Conservation (phyloP, 2,329 filamentous ascomycete genomes). For the Aspergillus sp. region DNA sequence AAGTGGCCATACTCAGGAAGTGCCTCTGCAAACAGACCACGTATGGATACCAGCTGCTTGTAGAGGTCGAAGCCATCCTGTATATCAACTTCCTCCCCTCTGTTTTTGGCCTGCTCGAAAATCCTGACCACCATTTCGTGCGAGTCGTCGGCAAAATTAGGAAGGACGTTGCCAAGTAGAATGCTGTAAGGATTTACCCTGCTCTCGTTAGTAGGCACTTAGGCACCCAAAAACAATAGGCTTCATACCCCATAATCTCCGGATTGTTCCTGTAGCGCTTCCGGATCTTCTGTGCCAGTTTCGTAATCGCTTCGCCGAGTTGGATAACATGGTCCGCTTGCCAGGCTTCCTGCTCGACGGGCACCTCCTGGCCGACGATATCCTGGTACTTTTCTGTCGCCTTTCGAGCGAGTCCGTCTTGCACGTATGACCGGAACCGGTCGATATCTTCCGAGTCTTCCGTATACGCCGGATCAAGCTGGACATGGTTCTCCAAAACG, state of each 20-base stretch:
- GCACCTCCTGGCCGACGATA: slow-evolving; percentile 70
- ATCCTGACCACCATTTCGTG: slow-evolving; percentile 76
- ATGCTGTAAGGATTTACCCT: slow-evolving; percentile 56
- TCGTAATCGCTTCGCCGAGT: slow-evolving; percentile 75
- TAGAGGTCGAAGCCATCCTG: slow-evolving; percentile 94
- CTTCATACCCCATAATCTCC: slow-evolving; percentile 63
- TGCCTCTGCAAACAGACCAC: slow-evolving; percentile 66
- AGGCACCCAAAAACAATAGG: slow-evolving; percentile 34
- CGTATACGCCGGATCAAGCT: slow-evolving; percentile 65
- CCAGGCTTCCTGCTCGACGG: slow-evolving; percentile 72
- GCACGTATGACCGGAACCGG: slow-evolving; percentile 62
- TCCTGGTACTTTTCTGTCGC: slow-evolving; percentile 71
- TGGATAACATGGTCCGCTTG: slow-evolving; percentile 84
- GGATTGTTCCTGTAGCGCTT: slow-evolving; percentile 86
- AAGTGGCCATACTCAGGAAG: slow-evolving; percentile 48
- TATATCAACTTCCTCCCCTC: slow-evolving; percentile 66
- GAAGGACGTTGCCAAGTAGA: slow-evolving; percentile 73
- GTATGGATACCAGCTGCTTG: slow-evolving; percentile 74
- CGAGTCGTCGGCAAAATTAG: slow-evolving; percentile 82
- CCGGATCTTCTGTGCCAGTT: slow-evolving; percentile 76
- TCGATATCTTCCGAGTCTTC: slow-evolving; percentile 60
- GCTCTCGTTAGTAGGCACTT: slow-evolving; percentile 11
- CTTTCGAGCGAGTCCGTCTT: slow-evolving; percentile 61
- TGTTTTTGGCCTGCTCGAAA: slow-evolving; percentile 60
- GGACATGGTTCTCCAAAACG: slow-evolving; percentile 72